Evolutionary conservation across 495 filamentous ascomycete genomes (phyloP), one percentile per base, ranked within the genome.

Genomic region (Penicillium parvum): DNA sequence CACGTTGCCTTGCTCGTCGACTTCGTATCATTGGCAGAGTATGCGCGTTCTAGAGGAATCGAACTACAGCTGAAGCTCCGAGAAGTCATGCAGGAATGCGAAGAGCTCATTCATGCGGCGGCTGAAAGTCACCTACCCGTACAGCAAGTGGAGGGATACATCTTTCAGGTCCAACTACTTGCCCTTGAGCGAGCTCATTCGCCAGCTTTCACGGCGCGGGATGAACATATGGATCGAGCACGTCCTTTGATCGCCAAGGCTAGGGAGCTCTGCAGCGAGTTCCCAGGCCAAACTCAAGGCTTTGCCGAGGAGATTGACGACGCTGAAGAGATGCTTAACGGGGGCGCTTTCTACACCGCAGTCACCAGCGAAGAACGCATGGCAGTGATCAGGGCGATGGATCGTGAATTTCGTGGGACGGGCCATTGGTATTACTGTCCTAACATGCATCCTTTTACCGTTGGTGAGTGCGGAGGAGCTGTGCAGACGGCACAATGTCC

Each of bases 401-500:
- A 65, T 4, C 43, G 35, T 0, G 71, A 72, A 38, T 80, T 81
- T 21, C 45, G 25, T 1, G 69, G 73, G 2, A 82, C 72, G 4
- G 81, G 82, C 0, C 80, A 85, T 57, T 86, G 80, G 84, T 88
- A 86, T 60, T 70, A 69, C 11, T 87, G 83, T 45, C 58, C 39
- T 28, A 86, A 87, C 60, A 74, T 76, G 0, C 79, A 88, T 61
- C 79, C 83, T 20, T 89, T 89, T 50, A 83, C 83, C 0, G 65
- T 87, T 25, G 84, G 85, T 0, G 77, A 88, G 47, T 90, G 85
- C 57, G 86, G 84, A 7, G 78, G 77, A 69, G 77, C 85, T 0
- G 82, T 84, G 74, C 43, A 88, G 59, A 39, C 47, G 37, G 68
- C 82, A 2, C 47, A 50, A 18, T 90, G 85, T 45, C 84, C 86